Conservation (phyloP, 2,329 filamentous ascomycete species). For the Trichoderma citrinoviride region DNA sequence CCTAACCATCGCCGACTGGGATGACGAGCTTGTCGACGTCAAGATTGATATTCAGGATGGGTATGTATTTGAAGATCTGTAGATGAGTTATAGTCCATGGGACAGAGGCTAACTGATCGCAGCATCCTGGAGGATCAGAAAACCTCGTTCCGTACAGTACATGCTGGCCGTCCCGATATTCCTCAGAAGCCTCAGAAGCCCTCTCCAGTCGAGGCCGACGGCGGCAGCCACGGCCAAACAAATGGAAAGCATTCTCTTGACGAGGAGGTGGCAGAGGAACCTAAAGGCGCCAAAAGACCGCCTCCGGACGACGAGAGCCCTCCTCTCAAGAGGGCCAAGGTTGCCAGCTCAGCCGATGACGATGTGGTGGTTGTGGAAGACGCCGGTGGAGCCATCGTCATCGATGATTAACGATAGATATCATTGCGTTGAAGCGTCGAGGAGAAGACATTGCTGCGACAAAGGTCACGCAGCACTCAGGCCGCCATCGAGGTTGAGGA, state of each 20-base stretch:
- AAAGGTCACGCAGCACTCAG: slow-evolving; percentile 61
- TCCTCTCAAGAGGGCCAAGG: slow-evolving; percentile 51
- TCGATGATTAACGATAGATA: slow-evolving; percentile 56
- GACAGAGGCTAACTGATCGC: slow-evolving; percentile 30
- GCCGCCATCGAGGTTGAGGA: slow-evolving; percentile 82
- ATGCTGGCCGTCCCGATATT: slow-evolving; percentile 46
- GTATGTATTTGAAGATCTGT: slow-evolving; percentile 40
- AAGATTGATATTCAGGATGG: slow-evolving; percentile 66
- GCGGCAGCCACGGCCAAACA: slow-evolving; percentile 33
- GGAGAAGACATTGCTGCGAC: slow-evolving; percentile 8
- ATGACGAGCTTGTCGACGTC: slow-evolving; percentile 77
- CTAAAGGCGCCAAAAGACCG: slow-evolving; percentile 47
- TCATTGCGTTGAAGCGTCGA: not conserved
- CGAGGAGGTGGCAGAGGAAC: slow-evolving; percentile 32
- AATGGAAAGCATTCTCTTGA: slow-evolving; percentile 43
- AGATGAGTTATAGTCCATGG: not conserved
- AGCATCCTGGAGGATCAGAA: slow-evolving; percentile 46
- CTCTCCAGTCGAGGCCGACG: slow-evolving; percentile 40
- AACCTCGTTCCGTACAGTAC: slow-evolving; percentile 54
- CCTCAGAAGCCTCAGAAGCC: slow-evolving; percentile 52
- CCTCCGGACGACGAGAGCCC: slow-evolving; percentile 44
- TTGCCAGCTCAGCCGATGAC: slow-evolving; percentile 32
- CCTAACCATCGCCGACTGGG: slow-evolving; percentile 80
- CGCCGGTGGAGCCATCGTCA: slow-evolving; percentile 62
- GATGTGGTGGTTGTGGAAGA: slow-evolving; percentile 52